Evolutionary conservation across 139 green algal species (phyloP).

Genomic region (Micromonas commoda): DNA sequence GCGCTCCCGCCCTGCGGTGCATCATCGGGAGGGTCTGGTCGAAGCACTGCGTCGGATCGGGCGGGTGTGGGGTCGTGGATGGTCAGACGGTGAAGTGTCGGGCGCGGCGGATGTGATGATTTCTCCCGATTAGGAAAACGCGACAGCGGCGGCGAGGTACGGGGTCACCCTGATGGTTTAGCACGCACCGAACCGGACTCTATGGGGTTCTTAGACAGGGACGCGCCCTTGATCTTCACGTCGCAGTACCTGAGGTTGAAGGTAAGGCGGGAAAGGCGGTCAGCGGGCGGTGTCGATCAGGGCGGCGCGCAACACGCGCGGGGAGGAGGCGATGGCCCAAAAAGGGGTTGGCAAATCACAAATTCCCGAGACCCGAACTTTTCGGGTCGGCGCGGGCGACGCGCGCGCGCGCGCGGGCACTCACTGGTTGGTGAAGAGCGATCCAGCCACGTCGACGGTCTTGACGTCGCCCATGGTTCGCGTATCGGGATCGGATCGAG

Average conservation of each 20-base stretch:
- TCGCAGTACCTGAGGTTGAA: slow-evolving; percentile 35
- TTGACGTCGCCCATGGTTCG: slow-evolving; percentile 20
- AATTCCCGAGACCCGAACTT: too few relatives aligned
- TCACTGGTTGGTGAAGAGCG: neutral
- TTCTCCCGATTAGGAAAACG: too few relatives aligned
- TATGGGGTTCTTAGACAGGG: neutral
- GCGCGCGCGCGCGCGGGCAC: neutral
- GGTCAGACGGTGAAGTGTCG: neutral
- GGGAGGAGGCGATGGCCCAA: neutral
- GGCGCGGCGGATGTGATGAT: too few relatives aligned
- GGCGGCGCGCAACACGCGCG: neutral
- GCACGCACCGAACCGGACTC: slow-evolving; percentile 29
- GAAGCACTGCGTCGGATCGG: slow-evolving; percentile 27
- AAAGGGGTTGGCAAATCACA: neutral
- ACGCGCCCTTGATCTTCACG: slow-evolving; percentile 35
- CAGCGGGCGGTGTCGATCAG: neutral
- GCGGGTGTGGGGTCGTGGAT: neutral
- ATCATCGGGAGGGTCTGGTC: slow-evolving; percentile 29
- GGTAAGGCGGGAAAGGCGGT: neutral
- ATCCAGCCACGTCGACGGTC: slow-evolving; percentile 16
- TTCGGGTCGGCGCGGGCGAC: neutral
- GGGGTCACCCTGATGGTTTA: too few relatives aligned
- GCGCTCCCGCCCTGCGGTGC: slow-evolving; percentile 10
- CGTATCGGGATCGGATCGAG: neutral
- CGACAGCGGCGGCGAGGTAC: too few relatives aligned